A percentile compares a stretch with the other conserved stretches of the same genome.
phyloP scores from a whole-genome alignment of 2,329 filamentous ascomycete genomes.

The Aureobasidium sp. region DNA sequence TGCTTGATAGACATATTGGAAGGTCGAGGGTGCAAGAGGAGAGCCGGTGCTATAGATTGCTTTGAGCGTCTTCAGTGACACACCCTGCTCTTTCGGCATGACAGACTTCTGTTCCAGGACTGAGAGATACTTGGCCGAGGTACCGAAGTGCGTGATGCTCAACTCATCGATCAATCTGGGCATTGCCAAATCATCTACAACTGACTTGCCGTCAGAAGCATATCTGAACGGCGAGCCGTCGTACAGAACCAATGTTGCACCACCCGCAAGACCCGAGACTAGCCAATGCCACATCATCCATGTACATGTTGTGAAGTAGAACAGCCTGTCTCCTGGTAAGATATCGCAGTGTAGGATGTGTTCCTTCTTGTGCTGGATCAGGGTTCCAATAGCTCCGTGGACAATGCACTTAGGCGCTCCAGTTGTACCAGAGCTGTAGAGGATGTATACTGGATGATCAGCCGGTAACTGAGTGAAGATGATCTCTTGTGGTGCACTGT shows the following conservation, averaged over 20 bases:
- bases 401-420: conserved; percentile 85
- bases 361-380: conserved; percentile 97
- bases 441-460: conserved; percentile 84
- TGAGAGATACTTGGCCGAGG: conserved; percentile 86
- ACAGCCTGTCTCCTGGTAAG: conserved; percentile 59
- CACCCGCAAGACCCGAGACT: conserved; percentile 73
- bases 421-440: conserved; percentile 90
- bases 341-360: conserved; percentile 82
- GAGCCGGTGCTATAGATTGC: conserved; percentile 94
- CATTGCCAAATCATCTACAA: conserved; percentile 68
- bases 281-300: conserved; percentile 99
- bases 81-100: conserved; percentile 47
- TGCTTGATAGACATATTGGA: conserved; percentile 75
- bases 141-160: conserved; percentile 85
- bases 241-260: conserved; percentile 78
- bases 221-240: conserved; percentile 79
- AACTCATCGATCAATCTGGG: conserved; percentile 72
- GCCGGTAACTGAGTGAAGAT: conserved; percentile 69
- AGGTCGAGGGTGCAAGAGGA: conserved; percentile 85
- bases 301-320: conserved; percentile 90
- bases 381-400: conserved; percentile 79
- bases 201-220: conserved; percentile 38
- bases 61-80: conserved; percentile 52
- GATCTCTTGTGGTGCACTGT: conserved; percentile 16
- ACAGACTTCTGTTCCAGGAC: conserved; percentile 73